Base-by-base conservation (phyloP, 2,329 filamentous ascomycete species). In the Apiospora pterosperma region DNA sequence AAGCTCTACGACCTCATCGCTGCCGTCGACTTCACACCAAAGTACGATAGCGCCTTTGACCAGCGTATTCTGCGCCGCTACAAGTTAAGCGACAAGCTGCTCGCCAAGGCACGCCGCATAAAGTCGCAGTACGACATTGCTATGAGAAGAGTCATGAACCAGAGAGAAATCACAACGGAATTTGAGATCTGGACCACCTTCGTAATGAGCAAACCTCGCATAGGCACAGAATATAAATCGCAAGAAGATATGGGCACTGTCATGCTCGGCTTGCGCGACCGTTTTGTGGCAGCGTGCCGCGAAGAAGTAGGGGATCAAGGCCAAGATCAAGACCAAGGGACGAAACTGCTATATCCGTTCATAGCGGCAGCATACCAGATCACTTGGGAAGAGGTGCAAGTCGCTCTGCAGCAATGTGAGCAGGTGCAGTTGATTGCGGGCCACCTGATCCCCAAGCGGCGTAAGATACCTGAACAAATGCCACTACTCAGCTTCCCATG, bases 401-500 rank as follows among this genome's bases (percentile, higher is more conserved):
- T 82, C 34, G 89, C 89, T 0, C 76, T 90, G 5, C 76, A 80
- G 23, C 84, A 88, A 69, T 73, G 65, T 52, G 67, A 66, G 59
- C 68, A 65, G 28, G 64, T 69, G 12, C 77, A 70, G 1, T 78
- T 76, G 67, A 71, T 76, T 2, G 76, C 76, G 7, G 81, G 75
- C 19, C 68, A 73, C 36, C 70, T 72, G n/a, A 71, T 80, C 7
- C 77, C 76, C 5, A 67, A 73, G 14, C 74, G 77, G 25, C 74
- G 73, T 23, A 77, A 78, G 72, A 78, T 76, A 12, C 72, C 81
- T 2, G 80, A 80, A 10, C 78, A 80, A 2, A 90, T 93, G 83
- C 95, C 96, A 0, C 80, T 98, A 10, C 96, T 97, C 70, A 96
- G 90, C 65, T 98, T 97, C 71, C 95, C 96, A 0, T 99, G 96